Conservation (phyloP, 139 green algal genomes). For the Coelastrella sp. region DNA sequence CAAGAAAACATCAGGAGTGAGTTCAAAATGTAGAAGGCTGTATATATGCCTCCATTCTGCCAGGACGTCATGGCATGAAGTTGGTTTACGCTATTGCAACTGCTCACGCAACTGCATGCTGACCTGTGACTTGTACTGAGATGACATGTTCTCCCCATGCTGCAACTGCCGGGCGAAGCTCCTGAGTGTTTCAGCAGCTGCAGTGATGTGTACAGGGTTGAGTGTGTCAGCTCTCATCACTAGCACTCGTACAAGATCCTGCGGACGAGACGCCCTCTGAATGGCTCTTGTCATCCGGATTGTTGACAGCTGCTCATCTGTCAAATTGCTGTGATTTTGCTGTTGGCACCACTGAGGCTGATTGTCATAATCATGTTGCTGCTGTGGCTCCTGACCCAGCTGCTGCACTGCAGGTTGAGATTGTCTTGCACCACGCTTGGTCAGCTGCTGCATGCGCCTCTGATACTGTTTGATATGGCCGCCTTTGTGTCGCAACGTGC, state of each 20-base stretch:
- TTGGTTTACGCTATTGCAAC: no score
- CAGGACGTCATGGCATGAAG: neutral
- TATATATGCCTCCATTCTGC: no score
- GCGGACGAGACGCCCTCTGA: neutral
- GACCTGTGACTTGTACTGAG: slow-evolving; percentile 29
- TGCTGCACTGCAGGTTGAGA: no score
- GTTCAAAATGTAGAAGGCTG: no score
- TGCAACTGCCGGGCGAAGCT: slow-evolving; percentile 6
- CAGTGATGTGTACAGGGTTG: neutral
- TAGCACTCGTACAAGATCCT: slow-evolving; percentile 31
- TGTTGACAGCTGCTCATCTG: slow-evolving; percentile 9
- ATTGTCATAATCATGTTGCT: neutral
- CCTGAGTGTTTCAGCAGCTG: neutral
- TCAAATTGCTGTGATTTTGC: neutral
- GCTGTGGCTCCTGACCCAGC: neutral
- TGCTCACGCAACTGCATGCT: no score
- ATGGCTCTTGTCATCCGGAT: neutral
- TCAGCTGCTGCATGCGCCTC: neutral
- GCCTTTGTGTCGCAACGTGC: neutral
- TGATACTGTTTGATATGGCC: neutral
- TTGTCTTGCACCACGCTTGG: no score
- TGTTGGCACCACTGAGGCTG: neutral
- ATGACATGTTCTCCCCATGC: no score
- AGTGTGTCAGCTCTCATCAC: neutral
- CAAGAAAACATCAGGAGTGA: neutral